phyloP scores from a whole-genome alignment of 352 stramenopile genomes.

The Phytophthora podocarpi region DNA sequence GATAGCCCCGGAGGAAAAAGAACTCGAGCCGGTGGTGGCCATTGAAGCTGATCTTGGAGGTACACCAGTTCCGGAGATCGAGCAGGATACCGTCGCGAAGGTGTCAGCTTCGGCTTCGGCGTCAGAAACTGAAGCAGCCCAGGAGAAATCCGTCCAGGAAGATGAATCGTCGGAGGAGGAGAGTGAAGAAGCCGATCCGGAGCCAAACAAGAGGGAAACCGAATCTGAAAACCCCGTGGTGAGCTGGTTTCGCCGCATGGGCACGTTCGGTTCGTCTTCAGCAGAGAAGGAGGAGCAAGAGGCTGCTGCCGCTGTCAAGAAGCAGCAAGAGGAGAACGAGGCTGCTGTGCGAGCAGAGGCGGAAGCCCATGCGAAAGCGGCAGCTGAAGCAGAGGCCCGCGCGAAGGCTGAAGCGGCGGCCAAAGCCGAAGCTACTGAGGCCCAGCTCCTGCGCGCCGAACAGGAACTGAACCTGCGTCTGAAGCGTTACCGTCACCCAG shows the following conservation, averaged over 20 bases:
- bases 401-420: slow-evolving; percentile 6
- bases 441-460: slow-evolving; percentile 26
- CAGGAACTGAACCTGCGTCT: slow-evolving; percentile 36
- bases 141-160: slow-evolving; percentile 2
- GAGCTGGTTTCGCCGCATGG: slow-evolving; percentile 40
- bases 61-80: background rate
- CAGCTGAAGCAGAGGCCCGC: slow-evolving; percentile 2
- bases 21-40: slow-evolving; percentile 1
- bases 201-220: slow-evolving; percentile 17
- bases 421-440: slow-evolving; percentile 17
- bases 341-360: slow-evolving; percentile 7
- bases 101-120: background rate
- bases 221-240: slow-evolving; percentile 33
- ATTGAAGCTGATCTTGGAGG: background rate
- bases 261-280: slow-evolving; percentile 25
- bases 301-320: slow-evolving; percentile 1
- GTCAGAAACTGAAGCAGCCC: background rate
- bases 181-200: background rate
- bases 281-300: slow-evolving; percentile 23
- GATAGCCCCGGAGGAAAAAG: background rate
- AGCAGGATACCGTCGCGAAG: background rate
- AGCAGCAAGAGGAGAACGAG: slow-evolving; percentile 19
- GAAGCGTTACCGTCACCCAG: slow-evolving; percentile 32
- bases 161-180: slow-evolving; percentile 11
- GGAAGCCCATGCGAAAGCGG: slow-evolving; percentile 1